Conservation (phyloP, 192 early-diverging fungal species). For the Pecoramyces ruminantium region DNA sequence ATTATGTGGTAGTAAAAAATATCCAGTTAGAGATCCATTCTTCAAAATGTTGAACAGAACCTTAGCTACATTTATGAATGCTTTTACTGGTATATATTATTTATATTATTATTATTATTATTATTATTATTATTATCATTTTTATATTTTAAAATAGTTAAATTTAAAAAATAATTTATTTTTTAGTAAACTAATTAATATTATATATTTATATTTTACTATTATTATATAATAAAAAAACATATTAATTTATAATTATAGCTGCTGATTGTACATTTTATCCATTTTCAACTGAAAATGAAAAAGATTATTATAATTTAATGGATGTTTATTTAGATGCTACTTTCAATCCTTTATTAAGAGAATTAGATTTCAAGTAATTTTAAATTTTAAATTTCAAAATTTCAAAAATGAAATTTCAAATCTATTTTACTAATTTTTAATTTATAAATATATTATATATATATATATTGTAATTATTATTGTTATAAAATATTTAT, state of each 20-base stretch:
- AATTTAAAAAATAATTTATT: too few species aligned
- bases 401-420: too few species aligned
- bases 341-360: constrained; percentile 62
- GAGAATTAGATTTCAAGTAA: constrained; percentile 54
- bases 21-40: constrained; percentile 93
- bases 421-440: too few species aligned
- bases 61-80: constrained; percentile 95
- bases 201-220: too few species aligned
- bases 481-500: too few species aligned
- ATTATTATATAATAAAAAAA: too few species aligned
- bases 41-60: constrained; percentile 95
- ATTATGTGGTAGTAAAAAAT: constrained; percentile 69
- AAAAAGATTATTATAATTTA: constrained; percentile 74
- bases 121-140: neutral
- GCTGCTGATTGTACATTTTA: constrained; percentile 78
- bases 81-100: constrained; percentile 64
- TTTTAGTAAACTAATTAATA: too few species aligned
- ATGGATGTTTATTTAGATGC: constrained; percentile 84
- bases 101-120: neutral
- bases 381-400: too few species aligned
- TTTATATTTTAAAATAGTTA: too few species aligned
- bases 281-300: constrained; percentile 83
- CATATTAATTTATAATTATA: too few species aligned
- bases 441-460: too few species aligned
- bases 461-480: neutral